phyloP scores from a whole-genome alignment of 371 early-diverging fungal genomes.

The Coemansia sp. region DNA sequence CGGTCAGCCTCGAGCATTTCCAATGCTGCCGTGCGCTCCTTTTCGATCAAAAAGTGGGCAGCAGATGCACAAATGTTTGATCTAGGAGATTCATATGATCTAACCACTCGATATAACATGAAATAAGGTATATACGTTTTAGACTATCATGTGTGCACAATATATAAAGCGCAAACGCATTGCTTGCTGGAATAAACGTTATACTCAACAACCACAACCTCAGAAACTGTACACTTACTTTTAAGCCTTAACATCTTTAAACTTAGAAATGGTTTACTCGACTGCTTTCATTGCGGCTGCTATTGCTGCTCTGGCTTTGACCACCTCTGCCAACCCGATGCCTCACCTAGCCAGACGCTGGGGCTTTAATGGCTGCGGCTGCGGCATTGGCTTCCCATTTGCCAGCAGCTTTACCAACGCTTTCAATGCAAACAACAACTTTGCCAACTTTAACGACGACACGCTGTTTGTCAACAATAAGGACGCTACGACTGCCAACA shows the following conservation, averaged over 20 bases:
- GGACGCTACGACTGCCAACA: not conserved
- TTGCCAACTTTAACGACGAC: slow-evolving; percentile 13
- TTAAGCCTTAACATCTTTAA: too few species aligned
- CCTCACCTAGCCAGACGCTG: not conserved
- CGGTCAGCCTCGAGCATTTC: slow-evolving; percentile 35
- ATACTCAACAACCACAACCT: too few species aligned
- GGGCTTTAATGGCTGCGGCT: not conserved
- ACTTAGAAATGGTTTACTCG: not conserved
- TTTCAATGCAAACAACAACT: slow-evolving; percentile 1
- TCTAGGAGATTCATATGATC: too few species aligned
- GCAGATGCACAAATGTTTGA: not conserved
- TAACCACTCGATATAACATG: too few species aligned
- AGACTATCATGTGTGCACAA: too few species aligned
- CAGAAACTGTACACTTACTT: too few species aligned
- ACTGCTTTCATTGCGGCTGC: not conserved
- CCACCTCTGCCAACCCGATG: not conserved
- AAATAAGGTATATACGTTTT: too few species aligned
- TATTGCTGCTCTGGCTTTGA: not conserved
- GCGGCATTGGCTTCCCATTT: slow-evolving; percentile 11
- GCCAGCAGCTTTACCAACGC: slow-evolving; percentile 6
- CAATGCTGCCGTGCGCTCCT: slow-evolving; percentile 35
- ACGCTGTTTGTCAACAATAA: slow-evolving; percentile 12
- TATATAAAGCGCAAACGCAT: too few species aligned
- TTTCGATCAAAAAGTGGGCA: slow-evolving; percentile 31
- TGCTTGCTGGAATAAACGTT: too few species aligned